Evolutionary conservation across 371 early-diverging fungal genomes (phyloP), one percentile per base, ranked within the genome.

Genomic region (Mucor saturninus): DNA sequence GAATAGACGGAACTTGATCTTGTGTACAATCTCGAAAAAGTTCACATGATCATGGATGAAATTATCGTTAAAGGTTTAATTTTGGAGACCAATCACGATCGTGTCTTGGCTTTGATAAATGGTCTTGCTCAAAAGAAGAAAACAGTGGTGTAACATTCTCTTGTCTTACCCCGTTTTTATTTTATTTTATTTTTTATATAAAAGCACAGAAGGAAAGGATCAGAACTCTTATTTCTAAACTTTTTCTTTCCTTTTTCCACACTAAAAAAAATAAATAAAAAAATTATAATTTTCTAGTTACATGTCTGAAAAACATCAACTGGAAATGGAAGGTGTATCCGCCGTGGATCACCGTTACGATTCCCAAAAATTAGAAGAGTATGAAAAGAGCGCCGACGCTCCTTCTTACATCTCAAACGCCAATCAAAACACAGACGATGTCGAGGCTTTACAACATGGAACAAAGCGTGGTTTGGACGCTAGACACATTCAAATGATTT

Each of bases 401-500:
- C 56, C 52, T 46, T 60, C 66, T 43, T 60, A 65, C 14, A 21
- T 26, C n/a, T 60, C 66, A n/a, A 11, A 55, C 2, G 2, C 10
- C 14, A 32, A 55, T 26, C 28, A 31, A 4, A 37, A 39, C 28
- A 49, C 53, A 11, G 61, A 61, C 3, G 66, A 83, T 81, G 69
- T 79, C 80, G 48, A 67, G 14, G 29, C 54, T n/a, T 39, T 67
- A 31, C 67, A 71, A 45, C 8, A 52, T 4, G 67, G 67, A 38
- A 70, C 65, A 8, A 75, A 87, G 60, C 84, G 91, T 42, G 77
- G 78, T 57, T 80, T 91, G 56, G 79, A 77, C 58, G 83, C 87
- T 48, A 81, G 92, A 51, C 92, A 92, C 54, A 75, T 92, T 67
- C 79, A 86, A 60, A 93, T 93, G 92, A 92, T 93, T 59, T 87